Base-by-base conservation (phyloP, 2,329 filamentous ascomycete genomes). In the Onygenales sp. region DNA sequence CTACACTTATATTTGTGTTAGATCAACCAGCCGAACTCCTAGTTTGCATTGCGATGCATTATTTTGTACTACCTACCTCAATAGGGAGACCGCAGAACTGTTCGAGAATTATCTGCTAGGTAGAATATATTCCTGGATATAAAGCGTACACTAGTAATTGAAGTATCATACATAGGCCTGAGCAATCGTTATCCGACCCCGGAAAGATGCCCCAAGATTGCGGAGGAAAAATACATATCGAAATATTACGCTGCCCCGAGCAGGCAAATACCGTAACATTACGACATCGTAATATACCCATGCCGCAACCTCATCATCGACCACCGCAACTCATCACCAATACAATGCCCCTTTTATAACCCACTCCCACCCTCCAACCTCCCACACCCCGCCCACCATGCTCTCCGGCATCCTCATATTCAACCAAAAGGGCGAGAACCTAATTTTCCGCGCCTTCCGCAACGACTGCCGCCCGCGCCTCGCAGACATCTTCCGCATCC, bases 341-440 rank as follows among this genome's bases (percentile, higher is more conserved):
- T 32, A 43, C 39, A 35, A 51, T 51, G 49, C 5, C 17, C 39
- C 13, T 43, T 33, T 21, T 14, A 11, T 21, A 31, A 51, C 17
- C 7, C 8, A 17, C 7, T 4, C 38, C 38, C 14, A 17, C n/a
- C 17, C 11, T 13, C n/a, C 38, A 33, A 31, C 17, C 21, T 13
- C 39, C 17, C 9, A 27, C 39, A 41, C 14, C 39, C 31, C n/a
- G n/a, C 13, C 9, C 11, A 53, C 6, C 38, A 53, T 98, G 94
- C 79, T 98, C 63, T 97, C 92, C 63, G 93, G 93, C 56, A 92
- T 98, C 66, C 84, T 98, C 62, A 85, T 98, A 63, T 98, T 98
- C 81, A 98, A 98, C 64, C 93, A 98, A 72, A 98, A 98, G 76
- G 93, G 93, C 75, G 93, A 98, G 78, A 96, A 98, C 74, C 88